Conservation (phyloP, 352 stramenopile species). For the Globisporangium yorkense region DNA sequence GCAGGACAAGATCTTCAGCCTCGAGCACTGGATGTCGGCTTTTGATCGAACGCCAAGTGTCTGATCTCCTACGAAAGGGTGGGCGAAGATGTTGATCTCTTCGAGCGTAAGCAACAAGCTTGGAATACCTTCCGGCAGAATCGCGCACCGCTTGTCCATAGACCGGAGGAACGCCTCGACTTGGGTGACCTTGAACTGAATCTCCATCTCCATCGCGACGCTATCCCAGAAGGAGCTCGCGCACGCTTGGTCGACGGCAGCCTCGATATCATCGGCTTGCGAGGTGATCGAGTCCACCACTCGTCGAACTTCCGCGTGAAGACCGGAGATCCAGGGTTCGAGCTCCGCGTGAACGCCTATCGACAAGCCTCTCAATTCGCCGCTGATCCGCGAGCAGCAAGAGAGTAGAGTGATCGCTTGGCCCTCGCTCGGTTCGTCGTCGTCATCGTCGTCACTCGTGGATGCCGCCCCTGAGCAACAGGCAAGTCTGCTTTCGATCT, state of each 20-base stretch:
- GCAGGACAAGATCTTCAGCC: conserved; percentile 43
- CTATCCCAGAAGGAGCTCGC: conserved; percentile 5
- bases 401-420: not conserved
- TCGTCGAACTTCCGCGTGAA: conserved; percentile 6
- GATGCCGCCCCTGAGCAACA: not conserved
- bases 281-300: not conserved
- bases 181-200: conserved; percentile 56
- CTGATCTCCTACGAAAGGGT: conserved; percentile 47
- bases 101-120: conserved; percentile 36
- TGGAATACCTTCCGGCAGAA: conserved; percentile 45
- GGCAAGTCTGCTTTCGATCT: conserved; percentile 11
- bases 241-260: too few species aligned
- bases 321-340: conserved; percentile 14
- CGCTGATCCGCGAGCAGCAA: conserved; percentile 4
- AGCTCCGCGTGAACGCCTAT: conserved; percentile 1
- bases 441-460: not conserved
- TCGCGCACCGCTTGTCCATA: conserved; percentile 26
- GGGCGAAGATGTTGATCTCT: conserved; percentile 47
- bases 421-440: not conserved
- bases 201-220: conserved; percentile 36
- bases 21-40: conserved; percentile 52
- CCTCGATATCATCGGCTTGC: not conserved
- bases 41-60: conserved; percentile 56
- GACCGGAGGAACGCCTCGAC: conserved; percentile 29
- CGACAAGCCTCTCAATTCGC: conserved; percentile 8